phyloP scores from a whole-genome alignment of 192 early-diverging fungal species.

The Podila minutissima region DNA sequence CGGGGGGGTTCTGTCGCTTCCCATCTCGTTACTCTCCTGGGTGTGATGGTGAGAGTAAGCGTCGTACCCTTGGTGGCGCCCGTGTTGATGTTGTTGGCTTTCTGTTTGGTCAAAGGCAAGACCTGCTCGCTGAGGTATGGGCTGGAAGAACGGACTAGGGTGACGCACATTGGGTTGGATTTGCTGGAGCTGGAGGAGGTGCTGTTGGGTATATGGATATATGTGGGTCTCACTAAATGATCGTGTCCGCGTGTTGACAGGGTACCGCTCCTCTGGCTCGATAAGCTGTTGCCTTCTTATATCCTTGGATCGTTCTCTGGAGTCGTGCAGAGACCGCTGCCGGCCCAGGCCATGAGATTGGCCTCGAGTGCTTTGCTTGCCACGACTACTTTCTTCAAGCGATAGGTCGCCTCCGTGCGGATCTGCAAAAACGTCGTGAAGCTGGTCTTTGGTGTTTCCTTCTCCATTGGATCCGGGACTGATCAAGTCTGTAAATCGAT shows the following conservation, averaged over 20 bases:
- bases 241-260: slow-evolving; percentile 12
- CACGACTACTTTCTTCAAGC: background rate
- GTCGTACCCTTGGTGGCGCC: background rate
- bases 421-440: background rate
- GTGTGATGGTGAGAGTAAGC: background rate
- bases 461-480: too few species aligned
- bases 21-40: background rate
- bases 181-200: background rate
- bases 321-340: slow-evolving; percentile 25
- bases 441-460: too few species aligned
- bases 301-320: background rate
- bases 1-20: too few species aligned
- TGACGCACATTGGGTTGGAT: too few species aligned
- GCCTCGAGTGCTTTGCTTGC: background rate
- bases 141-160: too few species aligned
- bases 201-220: slow-evolving; percentile 26
- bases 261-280: background rate
- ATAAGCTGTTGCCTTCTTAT: background rate
- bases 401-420: background rate
- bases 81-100: background rate
- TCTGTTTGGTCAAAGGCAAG: too few species aligned
- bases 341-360: slow-evolving; percentile 18
- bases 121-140: too few species aligned
- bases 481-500: too few species aligned
- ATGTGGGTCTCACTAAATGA: slow-evolving; percentile 42